Evolutionary conservation across 768 basidiomycete genomes (phyloP), one percentile per base, ranked within the genome.

Genomic region (Russula virescens): DNA sequence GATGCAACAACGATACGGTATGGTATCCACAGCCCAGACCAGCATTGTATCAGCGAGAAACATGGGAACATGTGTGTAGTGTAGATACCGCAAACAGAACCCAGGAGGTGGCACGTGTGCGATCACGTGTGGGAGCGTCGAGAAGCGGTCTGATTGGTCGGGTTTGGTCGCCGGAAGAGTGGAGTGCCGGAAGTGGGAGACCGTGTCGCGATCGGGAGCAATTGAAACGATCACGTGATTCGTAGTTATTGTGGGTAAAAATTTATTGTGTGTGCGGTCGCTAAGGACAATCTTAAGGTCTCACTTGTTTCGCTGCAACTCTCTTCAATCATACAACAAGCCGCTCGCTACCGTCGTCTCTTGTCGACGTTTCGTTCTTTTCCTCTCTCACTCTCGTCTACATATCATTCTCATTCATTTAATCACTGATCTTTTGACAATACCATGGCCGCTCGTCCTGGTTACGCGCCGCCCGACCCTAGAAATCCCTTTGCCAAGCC

Each of bases 361-460:
- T 49, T 42, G 47, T 62, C 45, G 55, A 58, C 60, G 10, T 31
- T 55, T 48, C 66, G 53, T 50, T 67, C 66, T 45, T 67, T 67
- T 67, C 1, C n/a, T 48, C 16, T 52, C 49, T 46, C 57, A 45
- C 42, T 21, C 25, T 35, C 61, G 31, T 50, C 58, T 11, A 23
- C 25, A 48, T 55, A 58, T 18, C 34, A 3, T 51, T 64, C 38
- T 43, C 61, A 50, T 46, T 40, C 19, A 10, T 47, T 66, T 53
- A 50, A n/a, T 62, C 26, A 42, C 47, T 60, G 23, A 66, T 45
- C 55, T 34, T 49, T 25, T 54, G 48, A 25, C 50, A 55, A 62
- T 55, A 46, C 67, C 66, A 75, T 76, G 75, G 74, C 74, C 55
- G 71, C 68, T 43, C 72, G 71, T 64, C 73, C 71, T 62, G 73